A percentile compares a stretch with the other conserved stretches of the same genome.
These are phyloP conservation scores for Cercospora canescens DNA, from an alignment of 2,329 filamentous ascomycete genomes.

Conservation along the genomic window DNA sequence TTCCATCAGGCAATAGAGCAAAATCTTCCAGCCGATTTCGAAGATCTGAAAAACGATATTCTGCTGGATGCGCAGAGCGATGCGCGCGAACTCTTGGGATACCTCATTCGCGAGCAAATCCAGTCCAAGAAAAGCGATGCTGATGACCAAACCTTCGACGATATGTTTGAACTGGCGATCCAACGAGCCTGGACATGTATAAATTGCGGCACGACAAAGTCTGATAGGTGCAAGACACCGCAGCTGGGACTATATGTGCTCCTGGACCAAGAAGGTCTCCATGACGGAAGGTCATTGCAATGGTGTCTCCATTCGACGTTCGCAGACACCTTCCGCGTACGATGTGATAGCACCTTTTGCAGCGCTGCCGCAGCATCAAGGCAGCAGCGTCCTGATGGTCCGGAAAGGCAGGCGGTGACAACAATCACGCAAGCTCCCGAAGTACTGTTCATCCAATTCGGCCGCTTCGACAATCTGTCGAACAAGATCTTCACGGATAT, in stretches of 20 bases:
- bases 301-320: background rate
- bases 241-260: background rate
- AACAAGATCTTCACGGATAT: background rate
- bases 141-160: background rate
- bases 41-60: slow-evolving; percentile 1
- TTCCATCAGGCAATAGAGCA: background rate
- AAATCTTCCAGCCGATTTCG: background rate
- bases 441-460: background rate
- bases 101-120: slow-evolving; percentile 7
- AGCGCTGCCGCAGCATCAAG: background rate
- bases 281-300: background rate
- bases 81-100: slow-evolving; percentile 8
- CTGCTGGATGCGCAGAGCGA: background rate
- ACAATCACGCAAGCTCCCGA: background rate
- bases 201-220: background rate
- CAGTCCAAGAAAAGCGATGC: background rate
- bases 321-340: background rate
- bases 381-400: background rate
- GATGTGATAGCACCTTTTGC: background rate
- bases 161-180: slow-evolving; percentile 4
- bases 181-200: slow-evolving; percentile 9
- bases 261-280: background rate
- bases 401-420: background rate
- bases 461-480: background rate
- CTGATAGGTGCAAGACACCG: background rate